Conservation (phyloP, 306 rosid species). For the Vigna mungo region DNA sequence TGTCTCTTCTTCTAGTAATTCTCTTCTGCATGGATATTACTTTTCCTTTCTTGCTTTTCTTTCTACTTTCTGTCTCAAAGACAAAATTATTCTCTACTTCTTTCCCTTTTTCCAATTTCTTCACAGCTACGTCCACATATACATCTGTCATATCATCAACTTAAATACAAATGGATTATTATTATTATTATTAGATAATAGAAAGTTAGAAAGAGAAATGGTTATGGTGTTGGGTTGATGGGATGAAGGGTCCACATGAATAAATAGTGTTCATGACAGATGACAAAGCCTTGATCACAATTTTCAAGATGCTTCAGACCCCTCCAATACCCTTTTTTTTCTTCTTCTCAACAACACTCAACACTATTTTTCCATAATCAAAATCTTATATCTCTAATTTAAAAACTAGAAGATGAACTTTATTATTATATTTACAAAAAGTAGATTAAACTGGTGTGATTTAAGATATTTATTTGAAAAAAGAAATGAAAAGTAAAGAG, state of each 20-base stretch:
- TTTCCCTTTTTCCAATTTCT: constrained; percentile 34
- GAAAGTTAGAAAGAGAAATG: background rate
- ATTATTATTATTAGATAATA: background rate
- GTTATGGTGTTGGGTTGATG: constrained; percentile 5
- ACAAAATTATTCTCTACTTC: constrained; percentile 44
- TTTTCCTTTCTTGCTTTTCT: constrained; percentile 53
- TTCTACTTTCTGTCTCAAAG: constrained; percentile 46
- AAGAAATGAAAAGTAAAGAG: too few relatives aligned
- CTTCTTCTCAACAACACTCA: background rate
- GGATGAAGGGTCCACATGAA: constrained; percentile 64
- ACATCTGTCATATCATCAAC: too few relatives aligned
- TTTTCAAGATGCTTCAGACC: constrained; percentile 57
- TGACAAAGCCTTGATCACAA: constrained; percentile 53
- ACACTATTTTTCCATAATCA: background rate
- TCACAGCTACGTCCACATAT: too few relatives aligned
- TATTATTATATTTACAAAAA: too few relatives aligned
- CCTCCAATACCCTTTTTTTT: constrained; percentile 27
- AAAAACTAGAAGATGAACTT: too few relatives aligned
- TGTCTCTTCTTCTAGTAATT: constrained; percentile 68
- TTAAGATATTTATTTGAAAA: too few relatives aligned
- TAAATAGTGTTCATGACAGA: constrained; percentile 68
- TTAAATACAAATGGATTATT: background rate
- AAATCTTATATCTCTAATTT: too few relatives aligned
- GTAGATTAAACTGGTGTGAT: too few relatives aligned
- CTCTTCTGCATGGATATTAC: constrained; percentile 45